Evolutionary conservation across 495 filamentous ascomycete species (phyloP), one percentile per base, ranked within the genome.

Genomic region (Aspergillus sclerotioniger): DNA sequence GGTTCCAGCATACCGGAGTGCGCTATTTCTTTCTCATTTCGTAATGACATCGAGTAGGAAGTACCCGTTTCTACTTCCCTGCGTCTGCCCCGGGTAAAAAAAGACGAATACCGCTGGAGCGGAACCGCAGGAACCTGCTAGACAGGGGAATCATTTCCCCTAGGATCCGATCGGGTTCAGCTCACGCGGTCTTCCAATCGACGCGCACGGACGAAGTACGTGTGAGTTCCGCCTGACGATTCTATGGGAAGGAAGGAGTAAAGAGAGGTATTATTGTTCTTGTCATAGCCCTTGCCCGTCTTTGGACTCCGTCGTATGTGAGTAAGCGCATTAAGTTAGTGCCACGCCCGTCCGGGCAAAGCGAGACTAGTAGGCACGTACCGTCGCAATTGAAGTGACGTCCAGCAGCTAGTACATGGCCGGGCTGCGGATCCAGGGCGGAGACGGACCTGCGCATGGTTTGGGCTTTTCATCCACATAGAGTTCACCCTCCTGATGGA

Each of bases 51-150:
- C 41, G 51, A 39, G 39, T 25, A 25, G 25, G 25, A 25, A 25
- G 25, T 44, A 57, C n/a, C 32, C 21, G 12, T 51, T 37, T 32
- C 25, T 39, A 29, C 35, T 19, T 48, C 43, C 32, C 48, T 54
- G 58, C 58, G 37, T 63, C 46, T 44, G 35, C 41, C 31, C 54
- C 49, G 55, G 58, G 56, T 52, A 62, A 61, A 57, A 57, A 59
- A 53, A 60, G 47, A 60, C 43, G 54, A 62, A 67, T 63, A 60
- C 59, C 59, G 57, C 55, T 61, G 65, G 59, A 54, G 51, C 61
- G 65, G 65, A 67, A 67, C 59, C 57, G 51, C 61, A 67, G 65
- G 65, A 67, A 67, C 59, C 59, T 67, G 59, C 58, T 58, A 51
- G 58, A 61, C 59, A 58, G 57, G 37, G 58, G 62, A 58, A 8